These are phyloP conservation scores for Lathyrus oleraceus DNA, from an alignment of 306 rosid species.

Conservation along the genomic window DNA sequence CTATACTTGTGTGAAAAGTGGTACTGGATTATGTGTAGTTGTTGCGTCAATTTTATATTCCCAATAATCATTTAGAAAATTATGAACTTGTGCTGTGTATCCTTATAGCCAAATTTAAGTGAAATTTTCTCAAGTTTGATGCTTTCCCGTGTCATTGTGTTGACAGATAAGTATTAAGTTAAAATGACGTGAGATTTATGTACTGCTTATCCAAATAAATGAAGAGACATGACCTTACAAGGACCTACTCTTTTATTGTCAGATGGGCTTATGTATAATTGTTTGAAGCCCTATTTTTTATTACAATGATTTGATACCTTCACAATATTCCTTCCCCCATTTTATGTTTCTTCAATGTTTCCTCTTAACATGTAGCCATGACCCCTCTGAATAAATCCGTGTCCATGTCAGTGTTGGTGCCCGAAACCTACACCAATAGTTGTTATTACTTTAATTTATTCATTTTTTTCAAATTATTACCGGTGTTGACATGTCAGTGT, in stretches of 20 bases:
- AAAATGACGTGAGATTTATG: background rate
- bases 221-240: background rate
- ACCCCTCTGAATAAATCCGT: too few relatives aligned
- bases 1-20: background rate
- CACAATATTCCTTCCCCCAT: background rate
- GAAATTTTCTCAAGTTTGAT: constrained; percentile 13
- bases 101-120: background rate
- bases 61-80: background rate
- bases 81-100: background rate
- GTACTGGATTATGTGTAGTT: background rate
- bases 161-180: background rate
- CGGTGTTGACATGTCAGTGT: too few relatives aligned
- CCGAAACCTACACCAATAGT: too few relatives aligned
- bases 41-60: background rate
- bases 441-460: too few relatives aligned
- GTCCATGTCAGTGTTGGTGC: too few relatives aligned
- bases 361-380: background rate
- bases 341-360: background rate
- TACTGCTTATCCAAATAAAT: background rate
- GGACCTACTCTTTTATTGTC: background rate
- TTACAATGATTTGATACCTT: background rate
- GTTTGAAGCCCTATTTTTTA: background rate
- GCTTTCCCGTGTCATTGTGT: background rate
- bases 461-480: too few relatives aligned
- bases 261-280: background rate